phyloP scores from a whole-genome alignment of 345 rosid species.

The Eucalyptus caleyi region DNA sequence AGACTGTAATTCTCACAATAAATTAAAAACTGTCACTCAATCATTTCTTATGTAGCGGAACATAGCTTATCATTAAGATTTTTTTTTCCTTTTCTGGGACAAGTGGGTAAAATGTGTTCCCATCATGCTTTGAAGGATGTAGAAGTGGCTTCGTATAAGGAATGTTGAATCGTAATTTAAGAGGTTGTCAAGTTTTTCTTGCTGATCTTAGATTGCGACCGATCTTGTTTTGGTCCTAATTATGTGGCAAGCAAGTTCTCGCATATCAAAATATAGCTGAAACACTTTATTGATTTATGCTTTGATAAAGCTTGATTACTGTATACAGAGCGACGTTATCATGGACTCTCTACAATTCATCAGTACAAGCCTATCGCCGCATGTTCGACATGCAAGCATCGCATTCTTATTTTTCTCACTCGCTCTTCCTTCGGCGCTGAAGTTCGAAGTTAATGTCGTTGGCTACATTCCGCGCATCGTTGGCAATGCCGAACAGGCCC shows the following conservation, averaged over 20 bases:
- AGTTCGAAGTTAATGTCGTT: conserved; percentile 3
- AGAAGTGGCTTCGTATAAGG: neutral
- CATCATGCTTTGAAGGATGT: neutral
- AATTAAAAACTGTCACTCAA: too few species aligned
- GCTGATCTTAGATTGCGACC: neutral
- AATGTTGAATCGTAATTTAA: neutral
- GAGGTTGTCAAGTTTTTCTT: neutral
- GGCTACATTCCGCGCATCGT: conserved; percentile 34
- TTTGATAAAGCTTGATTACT: neutral
- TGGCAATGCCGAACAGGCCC: conserved; percentile 32
- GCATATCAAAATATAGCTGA: neutral
- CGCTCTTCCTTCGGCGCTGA: neutral
- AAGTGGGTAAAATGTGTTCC: neutral
- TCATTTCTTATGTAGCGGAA: neutral
- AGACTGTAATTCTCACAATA: fast-evolving
- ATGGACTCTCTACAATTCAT: neutral
- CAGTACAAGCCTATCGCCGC: neutral
- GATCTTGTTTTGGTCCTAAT: neutral
- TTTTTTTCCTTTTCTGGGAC: neutral
- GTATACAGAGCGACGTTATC: neutral
- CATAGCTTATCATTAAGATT: neutral
- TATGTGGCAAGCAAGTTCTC: neutral
- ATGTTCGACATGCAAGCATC: neutral
- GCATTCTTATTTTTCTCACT: neutral
- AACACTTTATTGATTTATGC: neutral